phyloP scores from a whole-genome alignment of 192 early-diverging fungal genomes.

The Entomortierella chlamydospora region DNA sequence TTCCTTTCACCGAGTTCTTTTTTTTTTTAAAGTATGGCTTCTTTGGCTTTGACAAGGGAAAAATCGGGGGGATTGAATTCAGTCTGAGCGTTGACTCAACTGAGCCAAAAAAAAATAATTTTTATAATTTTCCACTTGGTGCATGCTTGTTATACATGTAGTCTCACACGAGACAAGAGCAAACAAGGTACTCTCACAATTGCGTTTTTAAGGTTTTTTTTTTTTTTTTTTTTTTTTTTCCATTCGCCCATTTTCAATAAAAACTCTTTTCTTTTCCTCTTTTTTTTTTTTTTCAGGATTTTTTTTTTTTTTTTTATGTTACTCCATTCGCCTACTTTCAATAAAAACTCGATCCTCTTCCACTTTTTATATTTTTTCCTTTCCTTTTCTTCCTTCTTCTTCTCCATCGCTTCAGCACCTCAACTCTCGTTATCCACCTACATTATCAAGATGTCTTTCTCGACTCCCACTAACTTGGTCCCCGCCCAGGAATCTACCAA shows the following conservation, averaged over 20 bases:
- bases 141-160: neutral
- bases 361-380: conserved; percentile 12
- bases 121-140: neutral
- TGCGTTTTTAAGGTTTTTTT: no score
- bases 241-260: no score
- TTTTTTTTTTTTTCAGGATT: no score
- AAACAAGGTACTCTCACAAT: neutral
- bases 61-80: conserved; percentile 16
- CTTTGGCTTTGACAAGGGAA: conserved; percentile 2
- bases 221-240: no score
- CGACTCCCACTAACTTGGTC: conserved; percentile 62
- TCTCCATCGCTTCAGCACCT: conserved; percentile 10
- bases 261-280: no score
- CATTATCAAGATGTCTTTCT: conserved; percentile 40
- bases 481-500: conserved; percentile 28
- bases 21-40: conserved; percentile 8
- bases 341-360: no score
- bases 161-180: neutral
- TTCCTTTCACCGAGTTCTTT: conserved; percentile 27
- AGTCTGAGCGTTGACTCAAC: conserved; percentile 6
- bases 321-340: conserved; percentile 2
- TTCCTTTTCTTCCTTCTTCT: conserved; percentile 12
- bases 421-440: neutral
- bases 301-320: conserved; percentile 10
- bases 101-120: no score